Conservation (phyloP, 441 rosid genomes). For the Gossypium gossypioides region DNA sequence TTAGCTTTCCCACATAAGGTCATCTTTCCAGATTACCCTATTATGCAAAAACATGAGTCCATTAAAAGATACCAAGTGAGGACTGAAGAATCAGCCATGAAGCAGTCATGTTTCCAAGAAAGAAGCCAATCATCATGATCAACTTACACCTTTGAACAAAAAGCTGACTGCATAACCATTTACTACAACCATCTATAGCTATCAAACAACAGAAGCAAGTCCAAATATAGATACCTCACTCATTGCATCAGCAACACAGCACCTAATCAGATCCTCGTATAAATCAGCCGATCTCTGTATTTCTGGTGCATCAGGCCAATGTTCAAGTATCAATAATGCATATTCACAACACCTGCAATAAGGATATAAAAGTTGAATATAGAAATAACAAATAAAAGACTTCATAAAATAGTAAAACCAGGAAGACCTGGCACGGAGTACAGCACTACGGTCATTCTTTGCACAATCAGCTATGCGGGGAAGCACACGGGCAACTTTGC, state of each 20-base stretch:
- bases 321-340: constrained; percentile 75
- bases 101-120: not conserved
- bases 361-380: constrained; percentile 10
- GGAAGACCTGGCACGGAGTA: constrained; percentile 81
- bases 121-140: not conserved
- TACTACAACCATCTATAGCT: not conserved
- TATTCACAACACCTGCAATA: constrained; percentile 83
- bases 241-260: constrained; percentile 97
- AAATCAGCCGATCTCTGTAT: constrained; percentile 80
- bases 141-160: not conserved
- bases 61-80: not conserved
- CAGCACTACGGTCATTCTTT: constrained; percentile 79
- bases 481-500: constrained; percentile 85
- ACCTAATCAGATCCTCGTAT: constrained; percentile 77
- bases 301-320: constrained; percentile 96
- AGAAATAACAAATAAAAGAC: constrained; percentile 11
- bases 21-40: not conserved
- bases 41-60: not conserved
- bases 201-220: not conserved
- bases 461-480: constrained; percentile 86
- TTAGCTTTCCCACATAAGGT: not conserved
- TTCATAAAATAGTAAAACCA: not conserved
- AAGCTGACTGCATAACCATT: not conserved
- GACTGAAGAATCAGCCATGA: not conserved
- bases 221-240: constrained; percentile 59